These are phyloP conservation scores for Fusarium sp. DNA, from an alignment of 2,329 filamentous ascomycete species.

Conservation along the genomic window DNA sequence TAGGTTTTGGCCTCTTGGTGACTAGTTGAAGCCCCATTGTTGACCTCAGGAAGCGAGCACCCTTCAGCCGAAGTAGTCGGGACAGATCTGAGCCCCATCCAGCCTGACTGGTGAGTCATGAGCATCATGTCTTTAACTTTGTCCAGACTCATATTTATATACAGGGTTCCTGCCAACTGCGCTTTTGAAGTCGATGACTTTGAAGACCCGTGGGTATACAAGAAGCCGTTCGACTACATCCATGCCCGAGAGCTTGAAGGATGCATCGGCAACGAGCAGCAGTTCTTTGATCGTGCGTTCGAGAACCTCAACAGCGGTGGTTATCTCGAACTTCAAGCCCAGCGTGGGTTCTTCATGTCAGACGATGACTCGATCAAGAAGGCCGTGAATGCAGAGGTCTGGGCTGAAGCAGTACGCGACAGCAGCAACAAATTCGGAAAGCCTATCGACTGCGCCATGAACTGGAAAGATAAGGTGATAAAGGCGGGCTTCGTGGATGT, in stretches of 20 bases:
- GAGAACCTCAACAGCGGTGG: slow-evolving; percentile 21
- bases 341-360: slow-evolving; percentile 17
- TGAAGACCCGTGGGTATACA: slow-evolving; percentile 29
- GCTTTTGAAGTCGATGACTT: slow-evolving; percentile 30
- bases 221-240: slow-evolving; percentile 30
- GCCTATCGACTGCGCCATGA: slow-evolving; percentile 13
- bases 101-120: slow-evolving; percentile 21
- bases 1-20: background rate
- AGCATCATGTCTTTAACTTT: fast-evolving
- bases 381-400: slow-evolving; percentile 18
- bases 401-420: slow-evolving; percentile 15
- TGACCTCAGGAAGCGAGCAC: slow-evolving; percentile 5
- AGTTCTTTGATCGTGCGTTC: slow-evolving; percentile 15
- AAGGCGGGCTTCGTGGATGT: slow-evolving; percentile 24
- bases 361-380: slow-evolving; percentile 28
- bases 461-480: slow-evolving; percentile 22
- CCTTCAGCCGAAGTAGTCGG: slow-evolving; percentile 31
- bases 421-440: slow-evolving; percentile 27
- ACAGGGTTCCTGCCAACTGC: slow-evolving; percentile 23
- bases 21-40: fast-evolving
- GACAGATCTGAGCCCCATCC: slow-evolving; percentile 33
- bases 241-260: slow-evolving; percentile 33
- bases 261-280: slow-evolving; percentile 25
- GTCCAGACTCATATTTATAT: fast-evolving
- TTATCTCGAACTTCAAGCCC: slow-evolving; percentile 24